Base-by-base conservation (phyloP, 2,329 filamentous ascomycete species). In the Thelonectria olida region DNA sequence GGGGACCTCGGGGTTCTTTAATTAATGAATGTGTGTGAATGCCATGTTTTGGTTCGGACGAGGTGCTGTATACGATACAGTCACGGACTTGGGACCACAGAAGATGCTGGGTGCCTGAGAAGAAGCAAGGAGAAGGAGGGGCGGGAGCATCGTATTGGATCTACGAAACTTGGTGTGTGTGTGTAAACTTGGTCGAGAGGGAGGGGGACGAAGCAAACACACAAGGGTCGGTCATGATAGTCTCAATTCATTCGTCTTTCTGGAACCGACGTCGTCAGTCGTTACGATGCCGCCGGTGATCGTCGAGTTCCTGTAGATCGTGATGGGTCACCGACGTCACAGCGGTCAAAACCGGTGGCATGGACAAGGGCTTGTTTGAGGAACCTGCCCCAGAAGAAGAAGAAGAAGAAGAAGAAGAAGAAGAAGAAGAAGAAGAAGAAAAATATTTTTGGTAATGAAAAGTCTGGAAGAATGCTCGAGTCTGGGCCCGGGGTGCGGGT, bases 241-340 rank as follows among this genome's bases (percentile, higher is more conserved):
- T n/a, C 28, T 23, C 12, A 27, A 31, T n/a, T 34, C n/a, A n/a
- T n/a, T n/a, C n/a, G n/a, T n/a, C n/a, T 42, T 22, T 41, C 38
- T 38, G 34, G 10, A 38, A 15, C n/a, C 34, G 25, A 52, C 27
- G 12, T 48, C 45, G 45, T 34, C 44, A 25, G 12, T 28, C 25
- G 34, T 39, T 47, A 54, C 20, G 47, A 47, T 25, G 44, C 17
- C 25, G 34, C 23, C 27, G 42, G 47, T 56, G 61, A 63, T 63
- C 61, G 61, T 61, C 57, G 41, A 63, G 62, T 61, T 56, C 57
- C 49, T 63, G 63, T 63, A 63, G 61, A 65, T 63, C 63, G 57
- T 28, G 53, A 63, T 61, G 57, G 60, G 54, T 53, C 48, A 54
- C 22, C 51, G 61, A 61, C 61, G 61, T 65, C 57, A 5, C 4